These are phyloP conservation scores for Exophiala mesophila DNA, from an alignment of 2,329 filamentous ascomycete genomes.

Conservation along the genomic window DNA sequence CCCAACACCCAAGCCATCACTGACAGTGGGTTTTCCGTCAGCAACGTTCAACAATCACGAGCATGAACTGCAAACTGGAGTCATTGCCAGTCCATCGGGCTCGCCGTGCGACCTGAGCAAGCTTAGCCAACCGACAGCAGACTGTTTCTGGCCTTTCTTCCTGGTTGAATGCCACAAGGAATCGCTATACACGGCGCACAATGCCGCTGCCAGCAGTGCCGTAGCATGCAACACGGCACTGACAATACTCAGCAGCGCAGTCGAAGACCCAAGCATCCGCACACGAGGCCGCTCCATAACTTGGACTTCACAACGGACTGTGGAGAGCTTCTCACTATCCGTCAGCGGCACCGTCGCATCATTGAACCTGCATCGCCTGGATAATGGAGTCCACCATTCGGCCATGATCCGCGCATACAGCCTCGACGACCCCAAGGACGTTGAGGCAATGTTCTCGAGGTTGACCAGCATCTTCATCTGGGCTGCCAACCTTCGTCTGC, in stretches of 20 bases:
- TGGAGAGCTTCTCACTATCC: conserved; percentile 17
- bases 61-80: conserved; percentile 18
- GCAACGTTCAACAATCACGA: conserved; percentile 13
- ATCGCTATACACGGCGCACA: conserved; percentile 11
- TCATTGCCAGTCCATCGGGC: conserved; percentile 15
- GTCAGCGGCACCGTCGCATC: conserved; percentile 14
- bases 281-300: conserved; percentile 6
- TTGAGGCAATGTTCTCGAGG: conserved; percentile 14
- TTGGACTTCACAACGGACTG: conserved; percentile 7
- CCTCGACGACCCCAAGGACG: conserved; percentile 14
- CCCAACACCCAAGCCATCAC: conserved; percentile 15
- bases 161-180: conserved; percentile 14
- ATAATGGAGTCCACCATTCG: conserved; percentile 5
- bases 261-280: conserved; percentile 7
- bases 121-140: conserved; percentile 14
- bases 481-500: conserved; percentile 16
- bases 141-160: conserved; percentile 21
- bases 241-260: conserved; percentile 12
- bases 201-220: conserved; percentile 15
- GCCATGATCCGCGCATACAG: conserved; percentile 12
- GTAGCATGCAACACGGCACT: conserved; percentile 20
- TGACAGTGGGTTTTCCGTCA: conserved; percentile 16
- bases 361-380: conserved; percentile 13
- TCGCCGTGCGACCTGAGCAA: conserved; percentile 18
- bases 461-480: conserved; percentile 17